Base-by-base conservation (phyloP, 1,139 yeast genomes). In the Torulaspora pretoriensis region DNA sequence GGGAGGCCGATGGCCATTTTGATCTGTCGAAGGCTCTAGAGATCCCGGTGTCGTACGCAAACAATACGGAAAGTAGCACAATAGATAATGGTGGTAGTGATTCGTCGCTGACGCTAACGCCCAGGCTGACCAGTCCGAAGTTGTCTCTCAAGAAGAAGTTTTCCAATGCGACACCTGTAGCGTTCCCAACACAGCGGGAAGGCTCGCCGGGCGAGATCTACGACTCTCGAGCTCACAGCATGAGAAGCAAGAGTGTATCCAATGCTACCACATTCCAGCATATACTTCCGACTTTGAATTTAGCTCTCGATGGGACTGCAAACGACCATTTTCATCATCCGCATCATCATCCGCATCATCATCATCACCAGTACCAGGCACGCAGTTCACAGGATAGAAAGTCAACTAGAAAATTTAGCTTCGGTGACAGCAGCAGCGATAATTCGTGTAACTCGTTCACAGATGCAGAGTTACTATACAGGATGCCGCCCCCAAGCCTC, bases 21-120 rank as follows among this genome's bases (percentile, higher is more conserved):
- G 63, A 61, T 49, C 50, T 62, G 17, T 60, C 66, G 7, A 60
- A 61, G 43, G 65, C 65, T 6, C 40, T 62, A 23, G 64, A 60
- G 47, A 62, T 62, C 35, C 53, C 63, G 16, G 31, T 28, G 8
- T 38, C 40, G 14, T 34, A 33, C 19, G 38, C 38, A 9, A 38
- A 39, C 40, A 45, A 33, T 8, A 33, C 19, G 23, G 34, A 26
- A 17, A 38, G 17, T n/a, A 34, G 13, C 22, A 38, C 37, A 10
- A 37, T 34, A 27, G 24, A 30, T 25, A 16, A 34, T 33, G 25
- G 40, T 24, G 33, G 43, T 19, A 35, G 36, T 27, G 45, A 37
- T 24, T 39, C 46, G 12, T 38, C 42, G 19, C 29, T 38, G 14
- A 30, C 44, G 24, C 8, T 40, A 38, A 26, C 44, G 7, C 40